phyloP scores from a whole-genome alignment of 495 filamentous ascomycete genomes.

The Aspergillus nidulans region DNA sequence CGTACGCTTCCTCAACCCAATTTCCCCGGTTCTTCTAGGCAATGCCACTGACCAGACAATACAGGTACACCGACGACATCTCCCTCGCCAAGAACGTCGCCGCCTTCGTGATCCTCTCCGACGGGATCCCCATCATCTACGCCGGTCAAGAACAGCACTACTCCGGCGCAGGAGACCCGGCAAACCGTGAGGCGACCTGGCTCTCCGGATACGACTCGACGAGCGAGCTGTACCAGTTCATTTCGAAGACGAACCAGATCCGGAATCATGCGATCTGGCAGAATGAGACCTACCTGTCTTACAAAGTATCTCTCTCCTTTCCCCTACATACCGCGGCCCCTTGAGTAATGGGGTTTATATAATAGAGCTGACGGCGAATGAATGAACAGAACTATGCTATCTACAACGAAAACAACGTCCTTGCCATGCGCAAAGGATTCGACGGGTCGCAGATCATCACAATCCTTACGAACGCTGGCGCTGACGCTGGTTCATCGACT shows the following conservation, averaged over 20 bases:
- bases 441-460: slow-evolving; percentile 52
- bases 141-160: slow-evolving; percentile 75
- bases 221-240: slow-evolving; percentile 10
- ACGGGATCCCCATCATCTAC: slow-evolving; percentile 65
- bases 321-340: too few species aligned
- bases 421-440: slow-evolving; percentile 64
- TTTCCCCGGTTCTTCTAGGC: neutral
- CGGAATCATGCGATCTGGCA: slow-evolving; percentile 13
- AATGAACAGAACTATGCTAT: slow-evolving; percentile 46
- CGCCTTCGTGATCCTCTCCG: slow-evolving; percentile 65
- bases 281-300: slow-evolving; percentile 11
- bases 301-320: slow-evolving; percentile 6
- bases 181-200: slow-evolving; percentile 77
- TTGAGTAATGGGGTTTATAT: too few species aligned
- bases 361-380: too few species aligned
- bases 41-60: neutral
- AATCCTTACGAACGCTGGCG: slow-evolving; percentile 57
- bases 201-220: slow-evolving; percentile 55
- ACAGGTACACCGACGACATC: slow-evolving; percentile 43
- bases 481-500: slow-evolving; percentile 36
- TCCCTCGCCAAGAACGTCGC: slow-evolving; percentile 64
- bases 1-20: slow-evolving; percentile 21
- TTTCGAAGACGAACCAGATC: slow-evolving; percentile 14
- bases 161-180: slow-evolving; percentile 55
- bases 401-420: slow-evolving; percentile 50